Percentiles rank a stretch among this genome's conserved stretches.
These are phyloP conservation scores for Arthrinium phaeospermum DNA, from an alignment of 2,329 filamentous ascomycete genomes.

Conservation along the genomic window DNA sequence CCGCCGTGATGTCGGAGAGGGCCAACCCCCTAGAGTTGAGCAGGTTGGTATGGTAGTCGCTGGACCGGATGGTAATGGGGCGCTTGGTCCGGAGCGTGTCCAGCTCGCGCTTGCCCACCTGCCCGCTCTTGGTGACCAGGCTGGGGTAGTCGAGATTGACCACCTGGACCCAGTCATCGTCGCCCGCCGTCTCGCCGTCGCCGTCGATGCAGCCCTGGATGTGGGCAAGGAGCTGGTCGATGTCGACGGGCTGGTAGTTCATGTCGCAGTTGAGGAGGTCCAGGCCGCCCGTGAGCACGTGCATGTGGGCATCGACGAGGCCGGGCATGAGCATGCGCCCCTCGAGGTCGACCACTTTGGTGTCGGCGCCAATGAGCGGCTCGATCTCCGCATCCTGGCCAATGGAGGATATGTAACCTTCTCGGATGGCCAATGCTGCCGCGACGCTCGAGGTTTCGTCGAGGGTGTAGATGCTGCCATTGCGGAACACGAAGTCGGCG, in stretches of 20 bases:
- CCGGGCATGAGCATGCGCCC: not conserved
- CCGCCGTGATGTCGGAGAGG: not conserved
- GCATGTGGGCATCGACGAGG: not conserved
- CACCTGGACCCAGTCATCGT: not conserved
- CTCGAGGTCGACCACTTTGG: not conserved
- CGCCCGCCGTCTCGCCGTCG: not conserved
- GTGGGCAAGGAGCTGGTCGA: not conserved
- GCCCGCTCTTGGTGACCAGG: not conserved
- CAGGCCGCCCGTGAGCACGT: not conserved
- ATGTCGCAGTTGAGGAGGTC: not conserved
- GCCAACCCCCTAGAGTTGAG: not conserved
- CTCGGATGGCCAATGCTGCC: not conserved
- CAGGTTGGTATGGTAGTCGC: not conserved
- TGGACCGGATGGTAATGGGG: not conserved
- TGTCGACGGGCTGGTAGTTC: constrained; percentile 1
- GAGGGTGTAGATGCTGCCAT: constrained; percentile 3
- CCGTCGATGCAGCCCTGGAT: not conserved
- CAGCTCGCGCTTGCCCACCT: not conserved
- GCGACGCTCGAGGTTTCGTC: not conserved
- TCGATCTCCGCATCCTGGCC: not conserved
- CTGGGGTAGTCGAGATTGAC: not conserved
- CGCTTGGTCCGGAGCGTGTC: not conserved
- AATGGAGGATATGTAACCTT: not conserved
- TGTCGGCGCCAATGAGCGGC: not conserved
- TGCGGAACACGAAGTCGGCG: not conserved